Conservation (phyloP, 1,139 yeast genomes). For the Pneumocystis carinii region DNA sequence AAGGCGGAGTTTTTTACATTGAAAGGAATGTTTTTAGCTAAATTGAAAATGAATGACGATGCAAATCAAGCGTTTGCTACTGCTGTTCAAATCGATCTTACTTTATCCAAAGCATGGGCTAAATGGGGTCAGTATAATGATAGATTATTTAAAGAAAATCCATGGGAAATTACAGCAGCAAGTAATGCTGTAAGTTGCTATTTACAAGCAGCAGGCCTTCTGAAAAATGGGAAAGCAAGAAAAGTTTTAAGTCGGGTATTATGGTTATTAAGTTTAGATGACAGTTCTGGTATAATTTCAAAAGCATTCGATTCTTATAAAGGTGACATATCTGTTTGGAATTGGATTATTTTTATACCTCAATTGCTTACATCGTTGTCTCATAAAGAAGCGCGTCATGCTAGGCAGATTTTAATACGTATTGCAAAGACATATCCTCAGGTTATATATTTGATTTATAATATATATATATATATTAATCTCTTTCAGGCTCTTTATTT, state of each 20-base stretch:
- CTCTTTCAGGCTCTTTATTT: constrained; percentile 55
- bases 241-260: constrained; percentile 74
- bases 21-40: constrained; percentile 94
- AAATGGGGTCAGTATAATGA: constrained; percentile 98
- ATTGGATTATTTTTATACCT: constrained; percentile 95
- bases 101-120: constrained; percentile 97
- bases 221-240: constrained; percentile 83
- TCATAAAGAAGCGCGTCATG: constrained; percentile 78
- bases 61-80: constrained; percentile 97
- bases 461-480: background rate
- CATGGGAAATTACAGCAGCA: constrained; percentile 71
- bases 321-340: constrained; percentile 98
- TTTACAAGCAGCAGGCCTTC: constrained; percentile 91
- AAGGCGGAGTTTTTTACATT: constrained; percentile 94
- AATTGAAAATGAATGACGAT: constrained; percentile 75
- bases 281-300: constrained; percentile 61
- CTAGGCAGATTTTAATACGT: constrained; percentile 70
- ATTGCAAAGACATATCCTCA: constrained; percentile 96
- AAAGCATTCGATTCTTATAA: constrained; percentile 82
- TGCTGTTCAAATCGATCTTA: constrained; percentile 88
- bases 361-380: constrained; percentile 81
- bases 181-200: constrained; percentile 91
- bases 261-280: constrained; percentile 90
- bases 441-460: constrained; percentile 12
- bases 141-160: constrained; percentile 69